Conservation (phyloP, 2,329 filamentous ascomycete species). For the Trichoderma semiorbis region DNA sequence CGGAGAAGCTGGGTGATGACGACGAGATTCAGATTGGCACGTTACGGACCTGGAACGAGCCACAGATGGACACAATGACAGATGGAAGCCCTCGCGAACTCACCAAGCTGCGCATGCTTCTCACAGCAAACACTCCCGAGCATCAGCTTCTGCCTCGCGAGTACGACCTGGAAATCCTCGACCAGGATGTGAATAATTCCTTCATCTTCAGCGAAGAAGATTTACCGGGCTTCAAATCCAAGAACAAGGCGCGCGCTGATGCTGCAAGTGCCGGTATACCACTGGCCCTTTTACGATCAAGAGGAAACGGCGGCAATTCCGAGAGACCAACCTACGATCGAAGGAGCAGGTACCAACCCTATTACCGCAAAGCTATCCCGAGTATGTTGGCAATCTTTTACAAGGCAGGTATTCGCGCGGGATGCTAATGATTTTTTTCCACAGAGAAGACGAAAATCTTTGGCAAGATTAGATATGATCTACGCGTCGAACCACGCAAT, state of each 20-base stretch:
- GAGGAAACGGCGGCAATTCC: conserved; percentile 5
- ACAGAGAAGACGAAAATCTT: conserved; percentile 74
- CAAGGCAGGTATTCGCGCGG: not conserved
- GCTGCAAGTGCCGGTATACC: conserved; percentile 58
- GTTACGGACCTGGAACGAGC: conserved; percentile 57
- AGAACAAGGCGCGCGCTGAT: conserved; percentile 53
- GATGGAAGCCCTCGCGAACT: conserved; percentile 37
- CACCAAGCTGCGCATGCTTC: conserved; percentile 57
- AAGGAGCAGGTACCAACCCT: conserved; percentile 52
- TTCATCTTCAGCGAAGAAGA: conserved; percentile 94
- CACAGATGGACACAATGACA: conserved; percentile 50
- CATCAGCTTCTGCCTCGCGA: conserved; percentile 81
- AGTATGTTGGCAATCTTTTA: conserved; percentile 46
- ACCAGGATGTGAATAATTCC: conserved; percentile 69
- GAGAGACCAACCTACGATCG: conserved; percentile 46
- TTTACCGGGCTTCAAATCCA: conserved; percentile 54
- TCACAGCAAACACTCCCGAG: conserved; percentile 59
- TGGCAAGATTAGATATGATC: conserved; percentile 71
- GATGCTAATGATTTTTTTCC: conserved; percentile 23
- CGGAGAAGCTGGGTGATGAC: conserved; percentile 66
- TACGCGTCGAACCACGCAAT: conserved; percentile 69
- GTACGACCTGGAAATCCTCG: conserved; percentile 72
- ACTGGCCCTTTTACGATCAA: conserved; percentile 47
- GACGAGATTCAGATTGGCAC: conserved; percentile 79
- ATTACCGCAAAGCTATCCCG: conserved; percentile 68